phyloP scores from a whole-genome alignment of 2,329 filamentous ascomycete genomes.

The Fusarium vanettenii region DNA sequence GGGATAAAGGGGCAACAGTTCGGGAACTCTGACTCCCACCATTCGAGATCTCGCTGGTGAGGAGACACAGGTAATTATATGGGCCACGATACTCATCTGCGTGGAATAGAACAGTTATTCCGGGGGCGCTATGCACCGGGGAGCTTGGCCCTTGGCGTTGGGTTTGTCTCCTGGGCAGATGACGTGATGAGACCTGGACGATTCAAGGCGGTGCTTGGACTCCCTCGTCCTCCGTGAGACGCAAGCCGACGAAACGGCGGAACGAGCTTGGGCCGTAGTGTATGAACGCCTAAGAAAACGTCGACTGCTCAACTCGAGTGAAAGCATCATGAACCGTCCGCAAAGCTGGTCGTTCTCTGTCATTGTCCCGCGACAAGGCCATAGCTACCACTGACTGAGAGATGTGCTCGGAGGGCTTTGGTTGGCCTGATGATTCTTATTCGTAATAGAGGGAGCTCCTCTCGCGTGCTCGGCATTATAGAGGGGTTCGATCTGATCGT shows the following conservation, averaged over 20 bases:
- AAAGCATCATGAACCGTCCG: conserved; percentile 4
- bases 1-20: conserved; percentile 31
- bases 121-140: no score
- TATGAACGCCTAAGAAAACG: not conserved
- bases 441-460: conserved; percentile 12
- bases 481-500: conserved; percentile 8
- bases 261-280: conserved; percentile 17
- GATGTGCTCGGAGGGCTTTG: not conserved
- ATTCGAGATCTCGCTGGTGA: not conserved
- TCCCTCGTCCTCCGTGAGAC: conserved; percentile 10
- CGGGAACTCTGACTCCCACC: conserved; percentile 28
- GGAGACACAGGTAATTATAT: not conserved
- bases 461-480: not conserved
- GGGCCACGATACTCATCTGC: not conserved
- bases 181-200: conserved; percentile 7
- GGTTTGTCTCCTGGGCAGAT: not conserved
- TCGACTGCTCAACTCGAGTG: conserved; percentile 1
- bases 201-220: conserved; percentile 9
- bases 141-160: not conserved
- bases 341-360: no score
- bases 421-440: not conserved
- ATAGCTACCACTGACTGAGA: not conserved
- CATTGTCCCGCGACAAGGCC: not conserved
- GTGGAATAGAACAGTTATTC: not conserved
- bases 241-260: conserved; percentile 20